Base-by-base conservation (phyloP, 805 yeast genomes). In the Saturnispora sekii region DNA sequence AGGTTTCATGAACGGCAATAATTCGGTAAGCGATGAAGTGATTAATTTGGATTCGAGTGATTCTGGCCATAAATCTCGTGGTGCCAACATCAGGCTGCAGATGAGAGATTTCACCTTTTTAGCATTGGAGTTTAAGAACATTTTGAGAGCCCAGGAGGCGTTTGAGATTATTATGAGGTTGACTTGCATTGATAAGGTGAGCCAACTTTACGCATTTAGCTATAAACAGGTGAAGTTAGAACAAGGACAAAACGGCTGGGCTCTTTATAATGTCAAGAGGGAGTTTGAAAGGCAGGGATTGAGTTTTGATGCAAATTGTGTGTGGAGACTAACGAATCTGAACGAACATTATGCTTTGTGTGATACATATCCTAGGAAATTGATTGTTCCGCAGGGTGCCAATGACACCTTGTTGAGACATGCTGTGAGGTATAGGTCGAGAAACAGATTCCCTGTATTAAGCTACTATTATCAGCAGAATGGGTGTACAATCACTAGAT, bases 101-200 rank as follows among this genome's bases (percentile, higher is more conserved):
- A 85, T 96, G 57, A 78, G 87, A 51, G 97, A 90, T 61, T 90
- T 85, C 62, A 81, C 89, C 15, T 83, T 75, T 55, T 68, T 88
- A 42, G 78, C 94, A 9, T 72, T 90, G 52, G 93, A 85, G 56
- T 85, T 93, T 58, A 60, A 60, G 17, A 70, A 72, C 52, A 80
- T 77, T 34, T 51, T 59, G 8, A 70, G 75, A 30, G 83, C 94
- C 46, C 66, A 67, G 29, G 90, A 82, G 44, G 95, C 81, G 1
- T 86, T 72, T 58, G 84, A 81, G 33, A 77, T 84, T 45, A 68
- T 93, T 41, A 72, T 81, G 66, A 74, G 73, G 40, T 67, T 85
- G 38, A 81, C 90, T 1, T 69, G 80, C 53, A 54, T 80, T 53
- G 53, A 76, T 37, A 63, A 66, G 50, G 54, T 77, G 36, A 68